Evolutionary conservation across 768 basidiomycete species (phyloP).

Genomic region (Termitomyces sp.): DNA sequence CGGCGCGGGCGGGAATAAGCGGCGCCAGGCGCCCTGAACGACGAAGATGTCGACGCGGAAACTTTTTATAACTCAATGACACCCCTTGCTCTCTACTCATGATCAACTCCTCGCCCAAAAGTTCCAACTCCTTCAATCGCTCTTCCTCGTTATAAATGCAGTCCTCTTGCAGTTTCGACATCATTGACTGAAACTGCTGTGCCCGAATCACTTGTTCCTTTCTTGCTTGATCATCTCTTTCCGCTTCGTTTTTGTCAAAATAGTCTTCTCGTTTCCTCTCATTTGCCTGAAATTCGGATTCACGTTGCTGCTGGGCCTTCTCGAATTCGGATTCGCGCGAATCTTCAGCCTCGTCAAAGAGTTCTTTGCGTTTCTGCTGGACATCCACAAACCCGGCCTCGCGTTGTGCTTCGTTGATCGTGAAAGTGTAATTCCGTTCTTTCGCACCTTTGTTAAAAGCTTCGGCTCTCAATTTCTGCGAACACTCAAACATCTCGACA

Average conservation of each 20-base stretch:
- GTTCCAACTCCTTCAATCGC: neutral
- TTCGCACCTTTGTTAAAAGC: neutral
- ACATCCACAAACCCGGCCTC: too few species aligned
- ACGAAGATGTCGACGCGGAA: too few species aligned
- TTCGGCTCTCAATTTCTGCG: neutral
- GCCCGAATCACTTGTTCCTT: neutral
- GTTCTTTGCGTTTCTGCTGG: neutral
- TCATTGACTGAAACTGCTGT: neutral
- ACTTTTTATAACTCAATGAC: too few species aligned
- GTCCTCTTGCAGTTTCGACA: neutral
- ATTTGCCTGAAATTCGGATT: neutral
- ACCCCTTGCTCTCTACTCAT: too few species aligned
- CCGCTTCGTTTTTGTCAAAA: neutral
- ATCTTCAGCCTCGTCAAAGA: neutral
- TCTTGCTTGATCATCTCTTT: neutral
- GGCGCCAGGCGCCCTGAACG: too few species aligned
- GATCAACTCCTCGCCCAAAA: too few species aligned
- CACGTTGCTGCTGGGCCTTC: neutral
- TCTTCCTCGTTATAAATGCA: neutral
- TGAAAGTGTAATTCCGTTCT: too few species aligned
- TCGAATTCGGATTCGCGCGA: neutral
- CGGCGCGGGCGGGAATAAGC: too few species aligned
- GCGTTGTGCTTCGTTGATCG: too few species aligned
- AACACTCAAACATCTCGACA: neutral
- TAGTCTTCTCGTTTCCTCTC: neutral